Evolutionary conservation across 2,329 filamentous ascomycete species (phyloP).

Genomic region (Emydomyces testavorans): DNA sequence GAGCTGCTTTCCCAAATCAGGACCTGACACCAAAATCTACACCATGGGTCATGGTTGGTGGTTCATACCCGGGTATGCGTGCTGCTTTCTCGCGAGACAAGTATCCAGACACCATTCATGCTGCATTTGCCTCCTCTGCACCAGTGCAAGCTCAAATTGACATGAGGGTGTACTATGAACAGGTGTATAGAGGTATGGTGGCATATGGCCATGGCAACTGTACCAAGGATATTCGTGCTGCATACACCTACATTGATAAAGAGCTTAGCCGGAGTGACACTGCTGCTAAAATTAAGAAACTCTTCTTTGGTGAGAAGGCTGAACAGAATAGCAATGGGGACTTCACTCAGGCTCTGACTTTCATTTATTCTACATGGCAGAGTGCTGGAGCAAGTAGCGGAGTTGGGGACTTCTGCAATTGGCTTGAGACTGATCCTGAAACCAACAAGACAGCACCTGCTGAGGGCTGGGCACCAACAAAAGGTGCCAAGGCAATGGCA

Average conservation of each 20-base stretch:
- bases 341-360: slow-evolving; percentile 37
- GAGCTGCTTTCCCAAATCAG: slow-evolving; percentile 21
- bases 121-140: slow-evolving; percentile 33
- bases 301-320: slow-evolving; percentile 39
- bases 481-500: slow-evolving; percentile 33
- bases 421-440: slow-evolving; percentile 35
- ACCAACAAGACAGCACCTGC: slow-evolving; percentile 29
- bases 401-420: slow-evolving; percentile 37
- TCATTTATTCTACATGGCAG: slow-evolving; percentile 37
- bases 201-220: slow-evolving; percentile 42
- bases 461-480: slow-evolving; percentile 32
- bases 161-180: slow-evolving; percentile 43
- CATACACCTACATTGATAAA: slow-evolving; percentile 40
- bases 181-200: slow-evolving; percentile 39
- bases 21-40: slow-evolving; percentile 32
- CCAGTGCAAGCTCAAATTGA: slow-evolving; percentile 40
- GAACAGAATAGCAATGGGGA: slow-evolving; percentile 38
- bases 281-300: slow-evolving; percentile 36
- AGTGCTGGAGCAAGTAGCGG: slow-evolving; percentile 34
- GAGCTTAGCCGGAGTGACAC: slow-evolving; percentile 30
- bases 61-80: slow-evolving; percentile 37
- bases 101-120: slow-evolving; percentile 34
- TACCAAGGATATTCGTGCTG: slow-evolving; percentile 39
- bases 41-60: slow-evolving; percentile 39
- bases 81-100: slow-evolving; percentile 35